Evolutionary conservation across 2,329 filamentous ascomycete genomes (phyloP), one percentile per base, ranked within the genome.

Genomic region (Pseudogymnoascus pannorum): DNA sequence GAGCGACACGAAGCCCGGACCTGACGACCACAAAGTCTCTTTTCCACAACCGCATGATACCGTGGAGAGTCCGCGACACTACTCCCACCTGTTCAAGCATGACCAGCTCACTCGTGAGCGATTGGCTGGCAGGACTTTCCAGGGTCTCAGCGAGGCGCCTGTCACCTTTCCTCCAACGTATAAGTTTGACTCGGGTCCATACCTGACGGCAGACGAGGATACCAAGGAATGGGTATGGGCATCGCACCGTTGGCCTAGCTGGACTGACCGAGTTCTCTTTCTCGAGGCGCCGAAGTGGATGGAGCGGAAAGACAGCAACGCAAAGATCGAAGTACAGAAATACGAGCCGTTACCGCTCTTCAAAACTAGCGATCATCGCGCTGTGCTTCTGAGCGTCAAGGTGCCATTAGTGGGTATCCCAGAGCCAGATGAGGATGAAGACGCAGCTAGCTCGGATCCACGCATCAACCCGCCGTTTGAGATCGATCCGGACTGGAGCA

Each of bases 211-310:
- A 9, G 71, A 72, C 12, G 71, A 69, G 63, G 72, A 75, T 35
- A 70, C 76, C 2, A 74, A 81, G 3, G 75, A 78, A 9, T 93
- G 88, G 87, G 75, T 78, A 31, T 97, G 92, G 83, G 89, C 92
- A 6, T 78, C 79, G 62, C 89, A 95, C 72, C 86, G 94, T 51
- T 95, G 90, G 81, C 92, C 94, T 1, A 87, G 87, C 69, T 97
- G 93, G 94, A 96, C 92, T 69, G 94, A 97, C 74, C 85, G 94
- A 3, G 87, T 97, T 18, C 77, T 97, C 18, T 97, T 86, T 73
- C 78, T 93, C 2, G 83, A 88, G 59, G 75, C 81, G 20, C 84
- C 82, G 18, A 73, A 73, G 20, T 86, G 82, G 80, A 71, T 79
- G 38, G 73, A 73, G 44, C 69, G 72, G 4, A 70, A 54, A 60